Conservation (phyloP, 108 stramenopile genomes). For the Heterococcus sp. region DNA sequence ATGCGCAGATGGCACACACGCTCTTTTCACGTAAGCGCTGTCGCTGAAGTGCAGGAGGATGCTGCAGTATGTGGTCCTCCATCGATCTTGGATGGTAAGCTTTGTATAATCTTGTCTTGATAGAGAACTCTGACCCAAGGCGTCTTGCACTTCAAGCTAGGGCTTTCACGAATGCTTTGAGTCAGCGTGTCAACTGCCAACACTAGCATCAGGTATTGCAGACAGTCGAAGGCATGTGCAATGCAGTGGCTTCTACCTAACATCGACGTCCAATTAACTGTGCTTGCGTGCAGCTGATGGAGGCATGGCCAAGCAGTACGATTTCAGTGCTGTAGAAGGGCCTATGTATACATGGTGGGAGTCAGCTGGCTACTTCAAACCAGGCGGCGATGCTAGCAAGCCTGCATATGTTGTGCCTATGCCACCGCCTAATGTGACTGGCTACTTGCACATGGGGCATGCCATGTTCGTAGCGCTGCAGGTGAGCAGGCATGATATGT, state of each 20-base stretch:
- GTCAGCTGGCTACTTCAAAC: slow-evolving; percentile 46
- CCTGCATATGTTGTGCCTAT: slow-evolving; percentile 60
- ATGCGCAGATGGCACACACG: too few species aligned
- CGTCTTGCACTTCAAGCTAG: background rate
- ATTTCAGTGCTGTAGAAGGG: slow-evolving; percentile 41
- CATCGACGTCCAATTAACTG: background rate
- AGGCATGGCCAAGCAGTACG: slow-evolving; percentile 47
- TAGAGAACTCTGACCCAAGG: background rate
- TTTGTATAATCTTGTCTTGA: background rate
- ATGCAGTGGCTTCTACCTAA: background rate
- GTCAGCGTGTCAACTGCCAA: too few species aligned
- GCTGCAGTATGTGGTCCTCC: background rate
- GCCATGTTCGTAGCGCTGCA: slow-evolving; percentile 94
- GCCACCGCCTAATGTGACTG: slow-evolving; percentile 99
- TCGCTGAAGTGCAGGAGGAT: background rate
- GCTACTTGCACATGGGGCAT: slow-evolving; percentile 98
- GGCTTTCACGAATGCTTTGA: too few species aligned
- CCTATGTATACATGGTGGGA: slow-evolving; percentile 56
- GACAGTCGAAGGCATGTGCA: too few species aligned
- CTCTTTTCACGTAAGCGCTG: background rate
- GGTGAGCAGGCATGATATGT: too few species aligned
- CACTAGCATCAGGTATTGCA: too few species aligned
- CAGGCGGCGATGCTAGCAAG: slow-evolving; percentile 16
- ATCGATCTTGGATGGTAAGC: background rate
- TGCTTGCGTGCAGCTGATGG: slow-evolving; percentile 18